Evolutionary conservation across 192 early-diverging fungal genomes (phyloP).

Genomic region (Coemansia sp.): DNA sequence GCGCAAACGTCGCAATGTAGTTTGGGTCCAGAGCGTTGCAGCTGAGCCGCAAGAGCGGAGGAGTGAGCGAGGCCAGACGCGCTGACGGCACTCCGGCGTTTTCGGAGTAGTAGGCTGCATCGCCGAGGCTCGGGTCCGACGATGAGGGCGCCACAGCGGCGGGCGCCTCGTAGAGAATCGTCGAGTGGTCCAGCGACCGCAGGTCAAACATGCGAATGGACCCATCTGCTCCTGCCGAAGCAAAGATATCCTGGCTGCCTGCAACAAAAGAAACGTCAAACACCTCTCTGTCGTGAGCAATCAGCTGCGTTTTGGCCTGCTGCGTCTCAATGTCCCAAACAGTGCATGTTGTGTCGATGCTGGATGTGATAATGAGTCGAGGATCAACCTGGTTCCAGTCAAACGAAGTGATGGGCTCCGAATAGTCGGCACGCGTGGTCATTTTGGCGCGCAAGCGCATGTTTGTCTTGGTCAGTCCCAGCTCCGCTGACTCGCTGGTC

Average conservation of each 20-base stretch:
- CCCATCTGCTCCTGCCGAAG: constrained; percentile 96
- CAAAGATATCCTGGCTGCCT: constrained; percentile 83
- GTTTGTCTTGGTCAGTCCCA: constrained; percentile 24
- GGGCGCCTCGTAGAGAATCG: constrained; percentile 92
- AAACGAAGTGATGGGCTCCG: constrained; percentile 90
- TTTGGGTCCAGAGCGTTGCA: constrained; percentile 90
- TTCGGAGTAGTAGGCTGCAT: constrained; percentile 13
- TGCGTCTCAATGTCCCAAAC: constrained; percentile 97
- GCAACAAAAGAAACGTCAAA: constrained; percentile 95
- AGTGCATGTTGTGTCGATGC: constrained; percentile 99
- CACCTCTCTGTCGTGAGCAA: constrained; percentile 98
- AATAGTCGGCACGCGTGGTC: constrained; percentile 63
- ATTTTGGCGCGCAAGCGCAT: constrained; percentile 47
- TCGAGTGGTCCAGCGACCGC: constrained; percentile 92
- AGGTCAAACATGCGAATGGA: constrained; percentile 97
- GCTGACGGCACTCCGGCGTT: constrained; percentile 8
- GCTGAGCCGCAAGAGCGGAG: constrained; percentile 71
- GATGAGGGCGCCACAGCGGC: constrained; percentile 37
- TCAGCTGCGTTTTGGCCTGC: constrained; percentile 97
- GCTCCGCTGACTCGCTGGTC: constrained; percentile 31
- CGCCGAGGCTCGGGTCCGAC: constrained; percentile 12
- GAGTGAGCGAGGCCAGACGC: constrained; percentile 38
- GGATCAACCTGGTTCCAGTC: constrained; percentile 95
- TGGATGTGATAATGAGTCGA: constrained; percentile 79
- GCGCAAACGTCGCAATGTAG: constrained; percentile 87